Evolutionary conservation across 2,329 filamentous ascomycete genomes (phyloP), one percentile per base, ranked within the genome.

Genomic region (Penicillium sp.): DNA sequence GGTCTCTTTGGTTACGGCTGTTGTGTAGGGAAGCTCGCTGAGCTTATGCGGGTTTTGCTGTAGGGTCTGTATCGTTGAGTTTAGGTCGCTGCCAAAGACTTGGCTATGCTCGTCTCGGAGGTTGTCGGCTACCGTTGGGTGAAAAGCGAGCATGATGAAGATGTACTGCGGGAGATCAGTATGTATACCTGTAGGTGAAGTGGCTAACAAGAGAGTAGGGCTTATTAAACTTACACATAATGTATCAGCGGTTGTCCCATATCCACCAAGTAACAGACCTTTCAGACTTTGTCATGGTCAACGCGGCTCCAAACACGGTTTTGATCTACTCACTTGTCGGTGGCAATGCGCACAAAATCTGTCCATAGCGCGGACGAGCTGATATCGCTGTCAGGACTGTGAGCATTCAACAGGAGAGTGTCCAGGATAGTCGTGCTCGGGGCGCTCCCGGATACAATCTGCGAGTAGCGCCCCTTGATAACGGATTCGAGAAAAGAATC

Each of bases 211-310:
- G 21, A 0, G 4, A 54, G 35, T 3, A 31, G 51, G n/a, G 4
- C 5, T 26, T 1, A n/a, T 8, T 21, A 21, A 26, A n/a, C 31
- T 41, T 44, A 54, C 51, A 6, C 51, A 54, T 41, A 54, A 23
- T 44, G 31, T 54, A 23, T 54, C 51, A 23, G 51, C 23, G 4
- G 51, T 54, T 6, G 51, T 54, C 23, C 51, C 51, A 23, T 54
- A 54, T 5, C 31, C 51, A 23, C 51, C 51, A 17, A 54, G 30
- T 5, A 54, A 31, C 19, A 54, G 51, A 15, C 30, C 51, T 23
- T 54, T 41, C 7, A 50, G 19, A 29, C 48, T 50, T 17, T 15
- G 4, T 35, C 7, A 17, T 49, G 3, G 30, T 15, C 21, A 13
- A 44, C 15, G 9, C 23, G 19, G 5, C 9, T 15, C 15, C 8